phyloP scores from a whole-genome alignment of 306 rosid species.

The Trichosanthes cucumerina region DNA sequence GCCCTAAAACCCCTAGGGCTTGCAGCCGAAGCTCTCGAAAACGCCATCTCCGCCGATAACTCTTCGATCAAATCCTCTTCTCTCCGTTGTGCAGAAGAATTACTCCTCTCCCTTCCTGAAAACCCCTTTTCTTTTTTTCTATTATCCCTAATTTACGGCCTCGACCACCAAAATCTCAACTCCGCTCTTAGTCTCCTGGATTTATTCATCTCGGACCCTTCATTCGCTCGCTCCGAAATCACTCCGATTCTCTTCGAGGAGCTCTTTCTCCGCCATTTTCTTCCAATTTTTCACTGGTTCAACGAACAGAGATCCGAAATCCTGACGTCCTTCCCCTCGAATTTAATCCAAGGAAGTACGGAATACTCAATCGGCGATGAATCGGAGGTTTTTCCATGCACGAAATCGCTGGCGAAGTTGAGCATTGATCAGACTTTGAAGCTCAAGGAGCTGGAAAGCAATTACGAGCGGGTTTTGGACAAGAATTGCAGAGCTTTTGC shows the following conservation, averaged over 20 bases:
- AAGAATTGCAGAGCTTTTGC: constrained; percentile 57
- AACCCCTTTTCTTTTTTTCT: constrained; percentile 48
- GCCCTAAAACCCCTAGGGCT: constrained; percentile 40
- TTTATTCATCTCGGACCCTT: constrained; percentile 37
- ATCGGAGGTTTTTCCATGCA: constrained; percentile 24
- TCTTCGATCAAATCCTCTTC: constrained; percentile 34
- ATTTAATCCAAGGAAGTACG: not conserved
- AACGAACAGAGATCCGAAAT: constrained; percentile 42
- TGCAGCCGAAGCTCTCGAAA: constrained; percentile 47
- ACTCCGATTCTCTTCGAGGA: constrained; percentile 57
- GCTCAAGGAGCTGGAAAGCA: constrained; percentile 57
- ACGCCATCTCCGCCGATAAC: constrained; percentile 33
- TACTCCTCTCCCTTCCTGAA: constrained; percentile 38
- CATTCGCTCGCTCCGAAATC: constrained; percentile 52
- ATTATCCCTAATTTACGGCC: constrained; percentile 42
- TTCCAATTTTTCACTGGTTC: constrained; percentile 50
- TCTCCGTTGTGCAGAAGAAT: constrained; percentile 49
- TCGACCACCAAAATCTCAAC: constrained; percentile 25
- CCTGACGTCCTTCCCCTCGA: constrained; percentile 15
- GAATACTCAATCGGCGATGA: constrained; percentile 30
- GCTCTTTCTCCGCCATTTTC: constrained; percentile 55
- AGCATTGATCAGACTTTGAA: constrained; percentile 45
- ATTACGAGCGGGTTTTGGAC: constrained; percentile 48
- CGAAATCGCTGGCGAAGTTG: constrained; percentile 57
- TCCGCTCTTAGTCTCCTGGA: constrained; percentile 43